These are phyloP conservation scores for Triadica sebifera DNA, from an alignment of 345 rosid species.

Conservation along the genomic window DNA sequence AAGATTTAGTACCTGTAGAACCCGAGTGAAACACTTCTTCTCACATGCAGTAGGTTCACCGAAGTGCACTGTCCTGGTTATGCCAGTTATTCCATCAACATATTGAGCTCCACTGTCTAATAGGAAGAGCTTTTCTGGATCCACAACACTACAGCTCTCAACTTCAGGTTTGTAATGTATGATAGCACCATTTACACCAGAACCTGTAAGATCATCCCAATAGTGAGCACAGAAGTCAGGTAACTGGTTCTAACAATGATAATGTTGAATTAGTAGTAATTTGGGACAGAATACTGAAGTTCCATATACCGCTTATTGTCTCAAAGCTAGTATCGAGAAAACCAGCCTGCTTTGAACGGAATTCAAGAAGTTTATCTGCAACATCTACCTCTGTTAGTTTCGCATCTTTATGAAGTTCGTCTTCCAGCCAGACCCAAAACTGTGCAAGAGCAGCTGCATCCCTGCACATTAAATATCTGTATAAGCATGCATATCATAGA, in stretches of 20 bases:
- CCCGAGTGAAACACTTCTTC: conserved; percentile 91
- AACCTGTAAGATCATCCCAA: conserved; percentile 48
- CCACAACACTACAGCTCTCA: conserved; percentile 75
- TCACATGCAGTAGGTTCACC: conserved; percentile 72
- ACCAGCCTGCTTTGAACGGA: conserved; percentile 78
- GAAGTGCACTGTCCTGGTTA: conserved; percentile 94
- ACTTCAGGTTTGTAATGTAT: conserved; percentile 91
- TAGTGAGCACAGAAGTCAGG: conserved; percentile 13
- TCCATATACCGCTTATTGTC: conserved; percentile 78
- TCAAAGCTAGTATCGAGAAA: conserved; percentile 94
- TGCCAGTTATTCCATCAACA: conserved; percentile 92
- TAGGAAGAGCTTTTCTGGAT: conserved; percentile 66
- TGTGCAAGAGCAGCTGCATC: conserved; percentile 94
- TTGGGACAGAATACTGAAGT: conserved; percentile 17
- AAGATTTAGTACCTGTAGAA: conserved; percentile 58
- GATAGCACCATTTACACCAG: conserved; percentile 94
- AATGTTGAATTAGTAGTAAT: not conserved
- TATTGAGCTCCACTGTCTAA: conserved; percentile 97
- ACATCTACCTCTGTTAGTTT: conserved; percentile 86
- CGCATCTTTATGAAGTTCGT: conserved; percentile 55
- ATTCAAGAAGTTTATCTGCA: conserved; percentile 78
- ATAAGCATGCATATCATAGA: conserved; percentile 6
- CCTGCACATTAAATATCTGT: conserved; percentile 39
- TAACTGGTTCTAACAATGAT: not conserved
- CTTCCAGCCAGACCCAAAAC: conserved; percentile 94